Percentiles rank a stretch among this genome's conserved stretches.
Evolutionary conservation across 116 monocot species (phyloP).

Genomic region (Trichopus zeylanicus): DNA sequence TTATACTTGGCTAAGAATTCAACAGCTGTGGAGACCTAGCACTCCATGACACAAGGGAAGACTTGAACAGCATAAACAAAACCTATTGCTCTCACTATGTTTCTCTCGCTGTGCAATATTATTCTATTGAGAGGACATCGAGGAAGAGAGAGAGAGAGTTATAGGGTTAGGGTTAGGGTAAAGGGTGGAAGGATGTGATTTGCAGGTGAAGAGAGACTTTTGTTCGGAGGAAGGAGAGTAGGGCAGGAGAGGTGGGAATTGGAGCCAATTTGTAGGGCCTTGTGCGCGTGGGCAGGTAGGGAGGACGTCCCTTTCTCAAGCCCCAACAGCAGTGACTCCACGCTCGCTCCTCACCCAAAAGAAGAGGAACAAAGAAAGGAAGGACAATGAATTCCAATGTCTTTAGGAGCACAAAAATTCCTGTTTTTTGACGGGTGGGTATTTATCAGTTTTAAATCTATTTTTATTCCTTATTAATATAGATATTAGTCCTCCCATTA

Average conservation of each 20-base stretch:
- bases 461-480: too few species aligned
- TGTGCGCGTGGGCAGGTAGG: slow-evolving; percentile 21
- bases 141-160: too few species aligned
- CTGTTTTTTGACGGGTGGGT: too few species aligned
- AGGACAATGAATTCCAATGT: too few species aligned
- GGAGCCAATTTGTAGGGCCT: slow-evolving; percentile 4
- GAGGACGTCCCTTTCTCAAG: slow-evolving; percentile 26
- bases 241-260: neutral
- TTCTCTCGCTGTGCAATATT: too few species aligned
- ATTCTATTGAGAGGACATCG: neutral
- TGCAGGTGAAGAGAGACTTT: neutral
- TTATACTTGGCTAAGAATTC: neutral
- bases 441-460: too few species aligned
- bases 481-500: too few species aligned
- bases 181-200: neutral
- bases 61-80: neutral
- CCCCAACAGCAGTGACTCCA: slow-evolving; percentile 1
- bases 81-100: neutral
- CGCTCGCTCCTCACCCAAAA: too few species aligned
- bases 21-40: neutral
- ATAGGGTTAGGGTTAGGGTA: neutral
- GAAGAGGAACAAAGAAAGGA: too few species aligned
- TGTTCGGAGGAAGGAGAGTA: neutral
- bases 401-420: too few species aligned
- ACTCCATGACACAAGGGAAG: neutral